These are phyloP conservation scores for Globisporangium emineosum DNA, from an alignment of 352 stramenopile genomes.

Conservation along the genomic window DNA sequence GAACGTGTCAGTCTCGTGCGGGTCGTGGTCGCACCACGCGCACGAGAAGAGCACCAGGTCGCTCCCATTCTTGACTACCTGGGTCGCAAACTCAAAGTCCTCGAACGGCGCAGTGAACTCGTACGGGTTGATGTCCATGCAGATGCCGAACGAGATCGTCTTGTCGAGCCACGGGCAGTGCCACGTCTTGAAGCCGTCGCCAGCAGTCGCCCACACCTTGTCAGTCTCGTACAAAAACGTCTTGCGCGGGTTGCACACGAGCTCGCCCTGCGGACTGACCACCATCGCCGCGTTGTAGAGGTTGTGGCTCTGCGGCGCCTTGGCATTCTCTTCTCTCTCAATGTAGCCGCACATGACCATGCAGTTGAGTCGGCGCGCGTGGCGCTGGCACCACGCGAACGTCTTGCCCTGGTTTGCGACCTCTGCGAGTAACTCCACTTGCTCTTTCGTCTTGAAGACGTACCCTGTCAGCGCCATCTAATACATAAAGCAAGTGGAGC, in stretches of 20 bases:
- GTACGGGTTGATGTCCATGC: constrained; percentile 89
- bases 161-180: constrained; percentile 75
- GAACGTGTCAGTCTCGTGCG: constrained; percentile 35
- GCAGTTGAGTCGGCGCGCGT: constrained; percentile 59
- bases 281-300: constrained; percentile 87
- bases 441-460: constrained; percentile 55
- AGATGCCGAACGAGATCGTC: constrained; percentile 83
- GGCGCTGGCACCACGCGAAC: constrained; percentile 64
- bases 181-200: constrained; percentile 61
- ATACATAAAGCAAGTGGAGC: neutral
- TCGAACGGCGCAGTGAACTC: constrained; percentile 72
- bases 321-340: constrained; percentile 40
- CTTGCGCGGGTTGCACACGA: constrained; percentile 76
- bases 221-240: constrained; percentile 84
- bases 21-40: constrained; percentile 80
- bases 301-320: neutral
- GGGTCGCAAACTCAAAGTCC: constrained; percentile 65
- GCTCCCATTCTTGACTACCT: constrained; percentile 45
- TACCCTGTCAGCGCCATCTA: constrained; percentile 86
- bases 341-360: constrained; percentile 76
- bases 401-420: constrained; percentile 42
- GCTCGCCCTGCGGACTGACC: constrained; percentile 56
- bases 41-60: constrained; percentile 81
- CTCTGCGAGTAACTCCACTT: constrained; percentile 66
- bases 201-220: constrained; percentile 72